Base-by-base conservation (phyloP, 208 protist species). In the Balamuthia mandrillaris region DNA sequence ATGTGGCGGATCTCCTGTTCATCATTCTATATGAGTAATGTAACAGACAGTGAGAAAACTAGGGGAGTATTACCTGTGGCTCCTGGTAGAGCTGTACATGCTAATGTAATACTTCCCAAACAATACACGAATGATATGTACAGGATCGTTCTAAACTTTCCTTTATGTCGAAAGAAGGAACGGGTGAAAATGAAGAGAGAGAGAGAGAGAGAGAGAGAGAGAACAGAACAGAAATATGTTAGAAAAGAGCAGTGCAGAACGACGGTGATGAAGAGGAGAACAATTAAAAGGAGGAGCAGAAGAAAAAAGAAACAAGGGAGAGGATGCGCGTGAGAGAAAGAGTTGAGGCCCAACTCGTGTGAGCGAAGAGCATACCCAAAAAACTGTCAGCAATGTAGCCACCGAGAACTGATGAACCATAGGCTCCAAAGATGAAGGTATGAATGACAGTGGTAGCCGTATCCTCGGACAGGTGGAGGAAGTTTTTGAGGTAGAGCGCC, bases 111-210 rank as follows among this genome's bases (percentile, higher is more conserved):
- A 49, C 63, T 82, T 51, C 92, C 92, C 24, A 89, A 14, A 61
- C 66, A 74, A 79, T 95, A 94, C 3, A 94, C 42, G 27, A 92
- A 37, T 45, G 60, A 89, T 27, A 94, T 54, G 33, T 75, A 87
- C 18, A 92, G 44, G 45, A 94, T 93, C 0, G 92, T 94, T 24
- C 72, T 85, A 77, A 74, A 92, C 86, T 94, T 94, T 51, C 90
- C 90, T 45, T 72, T 31, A 44, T 10, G 27, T 58, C 14, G 9
- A 18, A 47, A 21, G 21, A 21, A n/a, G 16, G 35, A 60, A 60
- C 10, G 12, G 16, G 42, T 78, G 44, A 9, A 54, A 79, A 42
- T n/a, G 27, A n/a, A n/a, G 29, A 44, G 51, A n/a, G 18, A 79
- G 33, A 66, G 18, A 79, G 45, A 66, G 21, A 60, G 3, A 51